These are phyloP conservation scores for Epipyxis sp. DNA, from an alignment of 108 stramenopile species.

Conservation along the genomic window DNA sequence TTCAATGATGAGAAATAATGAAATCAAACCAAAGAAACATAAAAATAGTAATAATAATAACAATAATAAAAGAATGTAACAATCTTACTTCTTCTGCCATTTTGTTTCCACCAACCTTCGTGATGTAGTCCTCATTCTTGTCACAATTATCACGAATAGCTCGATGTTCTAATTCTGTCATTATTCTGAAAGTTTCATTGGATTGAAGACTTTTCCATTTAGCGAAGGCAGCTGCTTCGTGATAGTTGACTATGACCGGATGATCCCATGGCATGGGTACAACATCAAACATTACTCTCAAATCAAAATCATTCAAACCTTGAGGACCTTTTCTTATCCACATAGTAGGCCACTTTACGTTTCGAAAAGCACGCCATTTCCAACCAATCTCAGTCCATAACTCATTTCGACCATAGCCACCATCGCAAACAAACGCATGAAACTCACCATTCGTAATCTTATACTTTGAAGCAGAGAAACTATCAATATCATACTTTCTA, in stretches of 20 bases:
- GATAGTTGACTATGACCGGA: conserved; percentile 90
- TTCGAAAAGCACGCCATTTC: conserved; percentile 74
- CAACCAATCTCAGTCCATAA: conserved; percentile 88
- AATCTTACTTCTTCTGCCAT: neutral
- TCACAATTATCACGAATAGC: conserved; percentile 64
- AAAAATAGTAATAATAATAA: no score
- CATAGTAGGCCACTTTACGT: conserved; percentile 85
- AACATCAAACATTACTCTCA: conserved; percentile 80
- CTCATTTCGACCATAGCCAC: conserved; percentile 73
- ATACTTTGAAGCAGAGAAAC: conserved; percentile 72
- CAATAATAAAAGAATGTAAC: no score
- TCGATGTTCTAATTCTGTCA: conserved; percentile 87
- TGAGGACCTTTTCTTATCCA: conserved; percentile 77
- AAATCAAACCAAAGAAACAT: no score
- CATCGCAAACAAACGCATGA: conserved; percentile 79
- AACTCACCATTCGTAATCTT: conserved; percentile 91
- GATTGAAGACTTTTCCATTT: conserved; percentile 65
- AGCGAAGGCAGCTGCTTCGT: conserved; percentile 85
- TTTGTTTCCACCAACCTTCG: neutral
- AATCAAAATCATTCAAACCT: conserved; percentile 74
- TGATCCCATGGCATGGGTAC: conserved; percentile 81
- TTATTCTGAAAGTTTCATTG: conserved; percentile 54
- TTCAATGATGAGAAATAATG: no score
- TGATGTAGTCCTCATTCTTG: conserved; percentile 16
- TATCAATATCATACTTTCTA: conserved; percentile 66